Conservation (phyloP, 2,329 filamentous ascomycete genomes). For the Calonectria hawksworthii region DNA sequence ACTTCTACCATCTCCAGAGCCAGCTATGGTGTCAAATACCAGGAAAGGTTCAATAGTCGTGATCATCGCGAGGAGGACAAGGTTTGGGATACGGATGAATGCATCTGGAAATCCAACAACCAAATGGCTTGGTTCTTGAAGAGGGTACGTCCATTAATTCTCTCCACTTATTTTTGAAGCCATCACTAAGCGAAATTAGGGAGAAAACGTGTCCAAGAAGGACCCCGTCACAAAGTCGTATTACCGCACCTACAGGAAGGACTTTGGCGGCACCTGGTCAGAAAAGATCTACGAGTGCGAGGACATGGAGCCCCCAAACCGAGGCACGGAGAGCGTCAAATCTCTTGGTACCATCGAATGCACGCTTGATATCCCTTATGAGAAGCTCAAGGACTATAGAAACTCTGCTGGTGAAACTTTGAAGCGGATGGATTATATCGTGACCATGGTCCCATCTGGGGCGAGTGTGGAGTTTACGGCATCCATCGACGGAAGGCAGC, state of each 20-base stretch:
- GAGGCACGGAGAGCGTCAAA: not conserved
- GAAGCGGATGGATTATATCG: conserved; percentile 3
- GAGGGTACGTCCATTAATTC: not conserved
- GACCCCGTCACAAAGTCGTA: conserved; percentile 5
- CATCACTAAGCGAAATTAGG: not conserved
- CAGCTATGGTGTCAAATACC: conserved; percentile 1
- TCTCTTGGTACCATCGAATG: not conserved
- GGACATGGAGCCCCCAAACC: conserved; percentile 10
- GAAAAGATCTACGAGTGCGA: conserved; percentile 13
- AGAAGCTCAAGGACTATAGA: not conserved
- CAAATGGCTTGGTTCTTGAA: conserved; percentile 8
- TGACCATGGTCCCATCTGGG: conserved; percentile 10
- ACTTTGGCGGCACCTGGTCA: not conserved
- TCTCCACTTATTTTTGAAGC: too few species aligned
- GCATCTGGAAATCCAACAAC: not conserved
- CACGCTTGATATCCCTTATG: not conserved
- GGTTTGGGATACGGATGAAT: not conserved
- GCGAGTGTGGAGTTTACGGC: not conserved
- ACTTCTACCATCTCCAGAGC: conserved; percentile 17
- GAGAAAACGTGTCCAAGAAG: conserved; percentile 18
- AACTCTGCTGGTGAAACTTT: not conserved
- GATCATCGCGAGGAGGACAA: conserved; percentile 8
- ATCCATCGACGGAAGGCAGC: not conserved
- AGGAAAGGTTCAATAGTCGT: not conserved
- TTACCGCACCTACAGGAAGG: not conserved